Percentiles rank a stretch among this genome's conserved stretches.
Conservation (phyloP, 2,329 filamentous ascomycete genomes). For the Xenosphaeropsis pyriputrescens region DNA sequence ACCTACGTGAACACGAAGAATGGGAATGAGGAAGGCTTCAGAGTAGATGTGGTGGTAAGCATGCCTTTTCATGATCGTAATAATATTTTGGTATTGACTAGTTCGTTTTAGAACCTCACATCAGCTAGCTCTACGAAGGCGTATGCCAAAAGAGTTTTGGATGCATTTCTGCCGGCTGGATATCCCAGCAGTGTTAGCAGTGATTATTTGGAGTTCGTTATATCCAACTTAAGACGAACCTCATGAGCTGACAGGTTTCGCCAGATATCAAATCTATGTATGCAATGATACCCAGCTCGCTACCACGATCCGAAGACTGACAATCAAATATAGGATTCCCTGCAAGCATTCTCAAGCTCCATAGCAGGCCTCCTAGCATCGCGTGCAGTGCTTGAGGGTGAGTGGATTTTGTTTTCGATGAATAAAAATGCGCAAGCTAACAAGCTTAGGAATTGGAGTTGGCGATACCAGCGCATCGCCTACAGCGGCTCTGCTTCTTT, state of each 20-base stretch:
- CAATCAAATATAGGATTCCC: slow-evolving; percentile 29
- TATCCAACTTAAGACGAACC: slow-evolving; percentile 1
- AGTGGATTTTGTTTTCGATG: not conserved
- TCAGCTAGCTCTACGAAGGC: slow-evolving; percentile 9
- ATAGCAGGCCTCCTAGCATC: slow-evolving; percentile 51
- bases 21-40: not conserved
- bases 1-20: slow-evolving; percentile 12
- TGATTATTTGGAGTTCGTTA: slow-evolving; percentile 48
- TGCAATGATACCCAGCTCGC: slow-evolving; percentile 23
- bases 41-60: slow-evolving; percentile 14
- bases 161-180: slow-evolving; percentile 52
- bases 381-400: slow-evolving; percentile 52
- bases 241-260: slow-evolving; percentile 1
- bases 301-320: not conserved
- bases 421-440: too few relatives aligned
- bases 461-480: slow-evolving; percentile 51
- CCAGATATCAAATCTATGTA: slow-evolving; percentile 55
- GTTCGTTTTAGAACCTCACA: slow-evolving; percentile 4
- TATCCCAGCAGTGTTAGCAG: slow-evolving; percentile 57
- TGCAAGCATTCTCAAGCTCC: slow-evolving; percentile 51
- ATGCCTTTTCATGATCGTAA: not conserved
- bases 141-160: slow-evolving; percentile 24
- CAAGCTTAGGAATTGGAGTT: slow-evolving; percentile 43
- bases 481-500: slow-evolving; percentile 49
- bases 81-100: not conserved